A percentile compares a stretch with the other conserved stretches of the same genome.
phyloP scores from a whole-genome alignment of 2,329 filamentous ascomycete species.

The Conoideocrella luteorostrata region DNA sequence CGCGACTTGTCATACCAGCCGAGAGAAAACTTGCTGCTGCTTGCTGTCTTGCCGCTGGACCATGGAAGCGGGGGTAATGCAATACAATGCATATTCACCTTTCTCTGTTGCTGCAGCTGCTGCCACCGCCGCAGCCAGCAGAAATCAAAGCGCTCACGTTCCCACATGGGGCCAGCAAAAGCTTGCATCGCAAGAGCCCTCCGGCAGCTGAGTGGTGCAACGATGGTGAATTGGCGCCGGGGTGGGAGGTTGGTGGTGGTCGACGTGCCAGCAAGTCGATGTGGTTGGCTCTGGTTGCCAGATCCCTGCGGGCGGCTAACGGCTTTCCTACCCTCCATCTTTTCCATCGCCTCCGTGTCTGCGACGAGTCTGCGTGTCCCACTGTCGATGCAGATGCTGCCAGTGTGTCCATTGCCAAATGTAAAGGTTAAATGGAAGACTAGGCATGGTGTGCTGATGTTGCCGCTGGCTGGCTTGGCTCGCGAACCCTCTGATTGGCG shows the following conservation, averaged over 20 bases:
- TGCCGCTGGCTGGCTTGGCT: neutral
- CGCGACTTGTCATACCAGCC: neutral
- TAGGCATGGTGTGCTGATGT: neutral
- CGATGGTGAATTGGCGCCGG: conserved; percentile 3
- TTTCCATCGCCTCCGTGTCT: no score
- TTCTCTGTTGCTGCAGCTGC: no score
- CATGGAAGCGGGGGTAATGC: neutral
- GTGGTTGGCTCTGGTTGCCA: conserved; percentile 2
- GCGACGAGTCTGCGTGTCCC: no score
- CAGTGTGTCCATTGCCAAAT: no score
- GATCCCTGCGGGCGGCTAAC: conserved; percentile 6
- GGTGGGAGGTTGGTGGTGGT: conserved; percentile 4
- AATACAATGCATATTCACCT: no score
- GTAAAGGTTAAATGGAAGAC: neutral
- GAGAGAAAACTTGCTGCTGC: no score
- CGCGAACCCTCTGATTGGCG: neutral
- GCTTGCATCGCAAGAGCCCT: neutral
- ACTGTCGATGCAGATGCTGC: neutral
- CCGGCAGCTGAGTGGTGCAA: neutral
- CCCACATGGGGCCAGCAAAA: neutral
- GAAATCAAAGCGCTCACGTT: neutral
- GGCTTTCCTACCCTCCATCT: neutral
- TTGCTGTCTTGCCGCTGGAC: no score
- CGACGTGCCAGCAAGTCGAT: neutral
- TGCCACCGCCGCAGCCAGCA: no score